Percentiles rank a stretch among this genome's conserved stretches.
These are phyloP conservation scores for Fusarium concolor DNA, from an alignment of 2,329 filamentous ascomycete genomes.

Conservation along the genomic window DNA sequence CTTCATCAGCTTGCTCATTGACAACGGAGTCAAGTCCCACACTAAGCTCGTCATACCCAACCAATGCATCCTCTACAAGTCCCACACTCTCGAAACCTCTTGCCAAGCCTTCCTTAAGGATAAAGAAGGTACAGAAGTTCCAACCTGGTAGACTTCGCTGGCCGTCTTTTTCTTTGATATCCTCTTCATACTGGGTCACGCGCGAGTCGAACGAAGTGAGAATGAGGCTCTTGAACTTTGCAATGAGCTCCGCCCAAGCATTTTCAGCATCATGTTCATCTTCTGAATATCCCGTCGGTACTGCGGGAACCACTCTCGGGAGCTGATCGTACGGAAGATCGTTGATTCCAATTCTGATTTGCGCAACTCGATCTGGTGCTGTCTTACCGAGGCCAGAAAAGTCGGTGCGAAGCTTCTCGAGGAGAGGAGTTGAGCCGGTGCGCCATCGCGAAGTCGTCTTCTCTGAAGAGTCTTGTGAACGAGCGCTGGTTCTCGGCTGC, in stretches of 20 bases:
- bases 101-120: conserved; percentile 94
- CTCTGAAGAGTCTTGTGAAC: conserved; percentile 70
- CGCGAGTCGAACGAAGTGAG: conserved; percentile 89
- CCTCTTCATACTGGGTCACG: conserved; percentile 95
- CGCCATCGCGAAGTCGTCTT: conserved; percentile 81
- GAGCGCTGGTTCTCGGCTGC: conserved; percentile 74
- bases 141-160: conserved; percentile 90
- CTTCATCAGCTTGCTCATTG: conserved; percentile 74
- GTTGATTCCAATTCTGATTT: conserved; percentile 82
- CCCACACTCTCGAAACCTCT: conserved; percentile 96
- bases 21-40: conserved; percentile 87
- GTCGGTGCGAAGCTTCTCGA: conserved; percentile 90
- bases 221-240: conserved; percentile 88
- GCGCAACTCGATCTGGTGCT: conserved; percentile 80
- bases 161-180: conserved; percentile 92
- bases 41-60: conserved; percentile 93
- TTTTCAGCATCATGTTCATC: conserved; percentile 81
- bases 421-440: conserved; percentile 80
- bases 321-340: conserved; percentile 74
- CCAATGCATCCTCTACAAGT: conserved; percentile 91
- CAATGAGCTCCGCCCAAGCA: conserved; percentile 85
- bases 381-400: conserved; percentile 83
- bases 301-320: conserved; percentile 71
- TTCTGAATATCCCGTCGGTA: conserved; percentile 74
- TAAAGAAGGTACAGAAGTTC: conserved; percentile 99